These are phyloP conservation scores for Zygosaccharomyces pseudobailii DNA, from an alignment of 1,139 yeast species.

Conservation along the genomic window DNA sequence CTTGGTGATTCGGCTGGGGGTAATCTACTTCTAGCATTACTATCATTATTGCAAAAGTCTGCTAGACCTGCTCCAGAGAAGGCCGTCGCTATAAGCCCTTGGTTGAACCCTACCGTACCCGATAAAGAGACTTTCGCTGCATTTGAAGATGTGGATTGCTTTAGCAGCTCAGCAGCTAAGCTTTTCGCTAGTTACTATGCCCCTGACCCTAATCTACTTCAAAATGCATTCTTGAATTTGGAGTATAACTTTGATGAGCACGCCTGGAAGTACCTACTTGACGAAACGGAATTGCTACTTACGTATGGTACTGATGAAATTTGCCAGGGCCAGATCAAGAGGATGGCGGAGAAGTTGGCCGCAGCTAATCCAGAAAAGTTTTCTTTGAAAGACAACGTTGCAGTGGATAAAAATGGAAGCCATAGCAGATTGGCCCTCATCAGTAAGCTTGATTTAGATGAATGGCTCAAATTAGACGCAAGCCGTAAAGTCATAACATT, in stretches of 20 bases:
- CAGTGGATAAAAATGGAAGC: slow-evolving; percentile 15
- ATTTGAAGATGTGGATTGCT: not conserved
- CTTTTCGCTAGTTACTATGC: not conserved
- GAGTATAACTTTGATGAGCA: slow-evolving; percentile 18
- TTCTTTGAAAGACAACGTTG: slow-evolving; percentile 5
- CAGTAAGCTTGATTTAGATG: slow-evolving; percentile 2
- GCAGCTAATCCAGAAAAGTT: slow-evolving; percentile 5
- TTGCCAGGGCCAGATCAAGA: slow-evolving; percentile 17
- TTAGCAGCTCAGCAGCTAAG: not conserved
- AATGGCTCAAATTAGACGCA: slow-evolving; percentile 6
- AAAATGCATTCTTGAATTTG: slow-evolving; percentile 19
- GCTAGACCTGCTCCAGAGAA: slow-evolving; percentile 15
- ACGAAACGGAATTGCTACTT: slow-evolving; percentile 13
- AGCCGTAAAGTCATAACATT: slow-evolving; percentile 5
- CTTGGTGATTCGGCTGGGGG: slow-evolving; percentile 32
- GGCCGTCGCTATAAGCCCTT: slow-evolving; percentile 25
- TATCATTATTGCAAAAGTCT: slow-evolving; percentile 13
- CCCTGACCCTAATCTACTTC: not conserved
- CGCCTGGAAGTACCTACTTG: slow-evolving; percentile 18
- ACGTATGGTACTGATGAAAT: slow-evolving; percentile 26
- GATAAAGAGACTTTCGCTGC: slow-evolving; percentile 4
- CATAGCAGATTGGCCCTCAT: slow-evolving; percentile 20
- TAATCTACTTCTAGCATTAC: slow-evolving; percentile 18
- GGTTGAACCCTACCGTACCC: slow-evolving; percentile 23
- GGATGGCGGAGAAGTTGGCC: slow-evolving; percentile 14